phyloP scores from a whole-genome alignment of 2,329 filamentous ascomycete species.

The Cytospora mali region DNA sequence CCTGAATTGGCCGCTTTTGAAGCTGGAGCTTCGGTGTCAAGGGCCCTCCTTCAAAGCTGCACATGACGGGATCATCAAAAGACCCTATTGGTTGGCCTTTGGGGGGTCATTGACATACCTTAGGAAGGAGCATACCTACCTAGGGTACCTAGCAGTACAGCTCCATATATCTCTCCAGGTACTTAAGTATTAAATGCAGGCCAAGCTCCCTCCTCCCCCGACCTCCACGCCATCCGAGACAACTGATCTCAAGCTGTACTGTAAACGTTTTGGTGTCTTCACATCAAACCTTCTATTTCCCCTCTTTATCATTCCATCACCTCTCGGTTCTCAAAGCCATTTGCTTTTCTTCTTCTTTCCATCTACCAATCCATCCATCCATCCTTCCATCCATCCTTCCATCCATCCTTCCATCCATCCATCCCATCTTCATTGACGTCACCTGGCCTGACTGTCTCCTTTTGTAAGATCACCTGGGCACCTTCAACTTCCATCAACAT shows the following conservation, averaged over 20 bases:
- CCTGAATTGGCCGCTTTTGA: neutral
- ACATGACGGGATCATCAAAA: constrained; percentile 12
- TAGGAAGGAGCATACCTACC: too few species aligned
- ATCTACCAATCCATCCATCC: neutral
- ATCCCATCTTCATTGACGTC: constrained; percentile 13
- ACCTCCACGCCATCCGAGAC: neutral
- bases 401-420: neutral
- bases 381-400: neutral
- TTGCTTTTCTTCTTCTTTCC: neutral
- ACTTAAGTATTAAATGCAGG: constrained; percentile 6
- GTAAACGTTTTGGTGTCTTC: neutral
- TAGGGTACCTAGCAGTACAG: too few species aligned
- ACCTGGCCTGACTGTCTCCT: constrained; percentile 11
- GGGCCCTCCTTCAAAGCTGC: neutral
- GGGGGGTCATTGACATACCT: neutral
- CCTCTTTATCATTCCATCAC: neutral
- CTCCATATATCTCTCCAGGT: neutral
- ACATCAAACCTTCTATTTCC: neutral
- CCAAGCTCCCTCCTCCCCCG: neutral
- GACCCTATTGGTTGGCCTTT: constrained; percentile 11
- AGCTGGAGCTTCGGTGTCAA: neutral
- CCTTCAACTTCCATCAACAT: neutral
- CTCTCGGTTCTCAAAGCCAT: neutral
- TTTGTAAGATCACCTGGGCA: constrained; percentile 13
- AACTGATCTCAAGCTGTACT: constrained; percentile 10